These are phyloP conservation scores for Saccharomyces kudriavzevii DNA, from an alignment of 805 yeast species.

Conservation along the genomic window DNA sequence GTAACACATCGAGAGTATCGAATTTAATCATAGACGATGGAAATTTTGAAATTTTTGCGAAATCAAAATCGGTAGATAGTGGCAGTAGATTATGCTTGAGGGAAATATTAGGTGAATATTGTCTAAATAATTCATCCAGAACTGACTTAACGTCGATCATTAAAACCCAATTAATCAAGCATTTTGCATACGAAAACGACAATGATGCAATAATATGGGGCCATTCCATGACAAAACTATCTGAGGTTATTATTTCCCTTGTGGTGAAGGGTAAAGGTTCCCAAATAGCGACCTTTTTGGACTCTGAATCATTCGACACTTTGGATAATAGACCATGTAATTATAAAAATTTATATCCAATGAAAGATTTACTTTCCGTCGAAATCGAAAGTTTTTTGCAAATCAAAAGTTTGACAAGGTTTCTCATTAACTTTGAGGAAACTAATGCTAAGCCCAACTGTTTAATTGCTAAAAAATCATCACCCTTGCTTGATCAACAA, in stretches of 20 bases:
- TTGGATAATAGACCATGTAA: slow-evolving; percentile 16
- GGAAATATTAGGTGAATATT: slow-evolving; percentile 10
- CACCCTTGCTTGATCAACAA: slow-evolving; percentile 4
- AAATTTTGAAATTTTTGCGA: slow-evolving; percentile 5
- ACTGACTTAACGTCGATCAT: slow-evolving; percentile 54
- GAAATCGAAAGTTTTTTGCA: slow-evolving; percentile 53
- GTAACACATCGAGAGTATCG: slow-evolving; percentile 6
- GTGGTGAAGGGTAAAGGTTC: slow-evolving; percentile 86
- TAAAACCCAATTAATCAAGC: slow-evolving; percentile 38
- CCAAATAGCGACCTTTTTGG: slow-evolving; percentile 43
- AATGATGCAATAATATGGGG: slow-evolving; percentile 60
- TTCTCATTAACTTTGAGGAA: slow-evolving; percentile 19
- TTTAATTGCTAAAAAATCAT: slow-evolving; percentile 11
- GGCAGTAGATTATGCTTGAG: neutral
- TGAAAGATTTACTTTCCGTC: slow-evolving; percentile 62
- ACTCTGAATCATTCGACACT: slow-evolving; percentile 34
- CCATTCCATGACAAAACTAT: slow-evolving; percentile 74
- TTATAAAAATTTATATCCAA: slow-evolving; percentile 53
- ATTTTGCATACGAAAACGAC: slow-evolving; percentile 37
- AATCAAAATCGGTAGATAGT: slow-evolving; percentile 4
- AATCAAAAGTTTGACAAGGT: slow-evolving; percentile 30
- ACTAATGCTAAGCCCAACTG: slow-evolving; percentile 11
- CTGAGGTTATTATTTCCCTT: slow-evolving; percentile 68
- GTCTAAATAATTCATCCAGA: slow-evolving; percentile 49
- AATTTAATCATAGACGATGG: slow-evolving; percentile 31